phyloP scores from a whole-genome alignment of 176 grass and related monocot genomes.

The Aegilops tauschii region DNA sequence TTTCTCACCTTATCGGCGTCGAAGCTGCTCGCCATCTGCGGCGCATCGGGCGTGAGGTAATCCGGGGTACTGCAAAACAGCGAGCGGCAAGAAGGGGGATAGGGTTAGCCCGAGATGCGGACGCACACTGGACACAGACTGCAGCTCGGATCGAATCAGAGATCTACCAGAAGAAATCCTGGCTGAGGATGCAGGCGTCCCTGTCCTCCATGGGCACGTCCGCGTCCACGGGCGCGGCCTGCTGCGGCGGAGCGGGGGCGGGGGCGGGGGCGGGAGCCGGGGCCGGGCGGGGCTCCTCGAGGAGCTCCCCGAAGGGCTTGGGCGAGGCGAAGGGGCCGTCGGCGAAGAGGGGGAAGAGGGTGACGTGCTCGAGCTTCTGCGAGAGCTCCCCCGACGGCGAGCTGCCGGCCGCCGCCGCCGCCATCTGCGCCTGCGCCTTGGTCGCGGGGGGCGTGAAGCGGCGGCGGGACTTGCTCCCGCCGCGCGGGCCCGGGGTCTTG shows the following conservation, averaged over 20 bases:
- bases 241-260: neutral
- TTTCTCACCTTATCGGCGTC: slow-evolving; percentile 62
- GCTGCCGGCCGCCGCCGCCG: neutral
- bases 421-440: slow-evolving; percentile 1
- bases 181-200: slow-evolving; percentile 80
- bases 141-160: neutral
- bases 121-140: too few species aligned
- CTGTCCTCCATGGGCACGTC: slow-evolving; percentile 64
- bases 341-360: slow-evolving; percentile 39
- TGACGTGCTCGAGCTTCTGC: slow-evolving; percentile 61
- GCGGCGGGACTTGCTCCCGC: slow-evolving; percentile 24
- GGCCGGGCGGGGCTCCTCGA: slow-evolving; percentile 24
- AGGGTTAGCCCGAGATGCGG: neutral
- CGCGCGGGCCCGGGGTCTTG: slow-evolving; percentile 42
- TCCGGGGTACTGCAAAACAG: slow-evolving; percentile 69
- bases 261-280: neutral
- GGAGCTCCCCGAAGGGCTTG: slow-evolving; percentile 56
- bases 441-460: neutral
- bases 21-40: slow-evolving; percentile 43
- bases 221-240: neutral
- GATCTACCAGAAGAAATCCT: slow-evolving; percentile 94
- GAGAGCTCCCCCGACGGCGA: slow-evolving; percentile 59
- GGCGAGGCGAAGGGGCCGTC: neutral
- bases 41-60: slow-evolving; percentile 85
- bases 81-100: neutral